These are phyloP conservation scores for Ascochyta viciae-villosae DNA, from an alignment of 2,329 filamentous ascomycete species.

Conservation along the genomic window DNA sequence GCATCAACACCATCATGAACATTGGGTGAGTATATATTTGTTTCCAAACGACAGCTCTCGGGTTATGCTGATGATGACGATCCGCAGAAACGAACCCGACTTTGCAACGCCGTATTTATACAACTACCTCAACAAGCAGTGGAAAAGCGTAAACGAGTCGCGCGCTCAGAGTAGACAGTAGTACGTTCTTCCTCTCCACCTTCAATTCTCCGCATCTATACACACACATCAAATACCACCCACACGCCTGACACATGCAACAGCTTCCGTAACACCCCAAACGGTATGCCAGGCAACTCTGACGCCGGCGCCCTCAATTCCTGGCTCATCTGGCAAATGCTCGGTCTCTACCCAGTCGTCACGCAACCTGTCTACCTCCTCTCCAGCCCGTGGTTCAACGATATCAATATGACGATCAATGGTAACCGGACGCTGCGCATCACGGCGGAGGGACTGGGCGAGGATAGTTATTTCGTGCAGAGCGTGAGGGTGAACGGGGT, in stretches of 20 bases:
- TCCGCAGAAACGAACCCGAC: constrained; percentile 68
- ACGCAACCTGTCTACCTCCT: constrained; percentile 72
- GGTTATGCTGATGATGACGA: neutral
- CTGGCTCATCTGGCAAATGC: constrained; percentile 57
- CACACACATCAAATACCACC: constrained; percentile 13
- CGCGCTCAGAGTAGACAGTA: constrained; percentile 40
- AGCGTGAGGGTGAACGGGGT: constrained; percentile 68
- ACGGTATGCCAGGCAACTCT: constrained; percentile 53
- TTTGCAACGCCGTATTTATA: constrained; percentile 69
- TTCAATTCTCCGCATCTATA: too few relatives aligned
- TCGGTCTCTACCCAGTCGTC: constrained; percentile 61
- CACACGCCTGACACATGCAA: neutral
- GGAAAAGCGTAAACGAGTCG: constrained; percentile 47
- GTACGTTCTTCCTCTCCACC: constrained; percentile 19
- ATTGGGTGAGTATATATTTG: constrained; percentile 12
- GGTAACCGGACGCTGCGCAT: constrained; percentile 61
- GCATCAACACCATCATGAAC: constrained; percentile 60
- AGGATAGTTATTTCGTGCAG: constrained; percentile 66
- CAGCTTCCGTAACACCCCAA: constrained; percentile 31
- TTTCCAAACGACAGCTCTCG: too few relatives aligned
- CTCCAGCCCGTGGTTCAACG: constrained; percentile 51
- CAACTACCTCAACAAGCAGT: constrained; percentile 49
- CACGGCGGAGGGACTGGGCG: constrained; percentile 58
- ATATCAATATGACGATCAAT: constrained; percentile 64
- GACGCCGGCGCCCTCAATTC: constrained; percentile 55